Conservation (phyloP, 139 green algal genomes). For the Haematococcus lacustris region DNA sequence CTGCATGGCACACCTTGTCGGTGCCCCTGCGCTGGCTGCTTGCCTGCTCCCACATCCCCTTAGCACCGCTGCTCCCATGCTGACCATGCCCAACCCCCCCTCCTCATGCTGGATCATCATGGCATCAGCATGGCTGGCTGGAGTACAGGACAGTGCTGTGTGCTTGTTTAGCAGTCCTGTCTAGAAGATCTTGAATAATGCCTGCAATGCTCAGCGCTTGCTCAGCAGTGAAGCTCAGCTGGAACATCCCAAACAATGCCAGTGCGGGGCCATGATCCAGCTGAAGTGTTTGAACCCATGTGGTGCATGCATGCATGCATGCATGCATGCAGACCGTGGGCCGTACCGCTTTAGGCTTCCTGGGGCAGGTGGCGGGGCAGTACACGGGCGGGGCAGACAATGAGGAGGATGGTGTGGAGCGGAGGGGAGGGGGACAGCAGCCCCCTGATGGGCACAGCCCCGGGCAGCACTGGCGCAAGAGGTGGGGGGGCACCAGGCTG, state of each 20-base stretch:
- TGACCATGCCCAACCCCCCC: no score
- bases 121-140: no score
- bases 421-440: not conserved
- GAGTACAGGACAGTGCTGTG: no score
- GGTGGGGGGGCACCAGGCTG: no score
- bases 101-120: no score
- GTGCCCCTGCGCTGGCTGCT: no score
- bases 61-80: no score
- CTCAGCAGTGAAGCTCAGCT: not conserved
- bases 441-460: no score
- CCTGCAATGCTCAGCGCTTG: not conserved
- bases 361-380: slow-evolving; percentile 33
- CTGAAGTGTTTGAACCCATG: not conserved
- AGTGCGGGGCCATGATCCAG: no score
- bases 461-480: not conserved
- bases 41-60: no score
- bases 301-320: not conserved
- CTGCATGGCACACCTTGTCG: no score
- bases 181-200: not conserved
- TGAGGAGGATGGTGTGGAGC: not conserved
- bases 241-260: not conserved
- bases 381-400: not conserved
- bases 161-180: not conserved
- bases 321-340: slow-evolving; percentile 27
- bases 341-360: slow-evolving; percentile 17